Conservation (phyloP, 768 basidiomycete genomes). For the Butyriboletus loyo region DNA sequence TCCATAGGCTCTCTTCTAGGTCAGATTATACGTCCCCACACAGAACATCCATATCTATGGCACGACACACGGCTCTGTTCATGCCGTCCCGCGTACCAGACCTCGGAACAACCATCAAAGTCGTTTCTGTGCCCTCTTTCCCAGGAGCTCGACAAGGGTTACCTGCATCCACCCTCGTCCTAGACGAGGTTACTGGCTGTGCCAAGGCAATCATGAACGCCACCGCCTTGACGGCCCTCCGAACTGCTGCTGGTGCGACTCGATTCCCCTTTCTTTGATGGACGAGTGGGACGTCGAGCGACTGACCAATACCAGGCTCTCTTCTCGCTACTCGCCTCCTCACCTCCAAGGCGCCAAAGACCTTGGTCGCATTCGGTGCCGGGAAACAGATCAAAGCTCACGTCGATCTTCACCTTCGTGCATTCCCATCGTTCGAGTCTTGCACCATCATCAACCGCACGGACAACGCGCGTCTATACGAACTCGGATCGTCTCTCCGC, state of each 20-base stretch:
- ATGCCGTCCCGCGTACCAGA: conserved; percentile 72
- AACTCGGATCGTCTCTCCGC: conserved; percentile 35
- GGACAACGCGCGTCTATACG: conserved; percentile 43
- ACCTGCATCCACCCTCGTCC: conserved; percentile 71
- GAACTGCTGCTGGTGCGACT: conserved; percentile 73
- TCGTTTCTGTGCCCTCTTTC: conserved; percentile 68
- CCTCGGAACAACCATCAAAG: conserved; percentile 67
- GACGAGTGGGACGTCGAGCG: background rate
- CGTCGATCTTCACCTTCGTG: conserved; percentile 54
- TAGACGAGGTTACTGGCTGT: conserved; percentile 67
- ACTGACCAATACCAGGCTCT: conserved; percentile 47
- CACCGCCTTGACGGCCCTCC: conserved; percentile 67
- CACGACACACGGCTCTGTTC: conserved; percentile 63
- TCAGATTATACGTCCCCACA: conserved; percentile 43
- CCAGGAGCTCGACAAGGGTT: conserved; percentile 50
- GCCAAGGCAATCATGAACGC: conserved; percentile 81
- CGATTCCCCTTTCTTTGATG: background rate
- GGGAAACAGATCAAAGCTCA: conserved; percentile 71
- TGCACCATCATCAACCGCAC: conserved; percentile 68
- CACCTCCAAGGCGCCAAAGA: conserved; percentile 38
- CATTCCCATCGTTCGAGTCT: conserved; percentile 49
- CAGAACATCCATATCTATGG: conserved; percentile 52
- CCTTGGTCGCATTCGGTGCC: conserved; percentile 66
- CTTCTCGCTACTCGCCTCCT: conserved; percentile 61
- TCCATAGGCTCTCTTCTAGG: conserved; percentile 42